Conservation (phyloP, 345 rosid species). For the Populus pruinosa region DNA sequence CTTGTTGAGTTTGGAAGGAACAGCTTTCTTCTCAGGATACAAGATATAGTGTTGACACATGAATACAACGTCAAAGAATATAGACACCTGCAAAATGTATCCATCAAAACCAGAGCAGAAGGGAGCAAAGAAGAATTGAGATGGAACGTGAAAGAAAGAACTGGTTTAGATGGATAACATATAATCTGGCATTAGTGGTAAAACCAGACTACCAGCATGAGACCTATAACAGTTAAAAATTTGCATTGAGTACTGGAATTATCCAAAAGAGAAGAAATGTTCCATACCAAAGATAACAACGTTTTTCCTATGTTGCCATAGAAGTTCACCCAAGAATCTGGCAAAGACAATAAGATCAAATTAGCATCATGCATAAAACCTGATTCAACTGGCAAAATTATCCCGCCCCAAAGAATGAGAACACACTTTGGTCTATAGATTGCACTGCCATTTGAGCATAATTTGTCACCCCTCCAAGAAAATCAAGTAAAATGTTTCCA, state of each 20-base stretch:
- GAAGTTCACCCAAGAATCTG: conserved; percentile 97
- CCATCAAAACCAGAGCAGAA: neutral
- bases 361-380: neutral
- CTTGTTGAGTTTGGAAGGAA: conserved; percentile 25
- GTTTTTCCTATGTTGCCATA: conserved; percentile 93
- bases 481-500: conserved; percentile 84
- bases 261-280: neutral
- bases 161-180: neutral
- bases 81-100: conserved; percentile 51
- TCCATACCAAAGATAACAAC: conserved; percentile 42
- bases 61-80: conserved; percentile 79
- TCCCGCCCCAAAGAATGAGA: neutral
- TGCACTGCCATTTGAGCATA: conserved; percentile 70
- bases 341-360: conserved; percentile 1
- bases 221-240: neutral
- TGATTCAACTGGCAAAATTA: neutral
- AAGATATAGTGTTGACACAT: conserved; percentile 80
- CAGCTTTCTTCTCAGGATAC: conserved; percentile 42
- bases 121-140: neutral
- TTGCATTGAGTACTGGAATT: neutral
- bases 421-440: conserved; percentile 79
- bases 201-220: neutral
- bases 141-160: neutral
- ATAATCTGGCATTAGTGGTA: neutral
- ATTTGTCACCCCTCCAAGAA: conserved; percentile 66